Base-by-base conservation (phyloP, 495 filamentous ascomycete species). In the Penicillium canescens region DNA sequence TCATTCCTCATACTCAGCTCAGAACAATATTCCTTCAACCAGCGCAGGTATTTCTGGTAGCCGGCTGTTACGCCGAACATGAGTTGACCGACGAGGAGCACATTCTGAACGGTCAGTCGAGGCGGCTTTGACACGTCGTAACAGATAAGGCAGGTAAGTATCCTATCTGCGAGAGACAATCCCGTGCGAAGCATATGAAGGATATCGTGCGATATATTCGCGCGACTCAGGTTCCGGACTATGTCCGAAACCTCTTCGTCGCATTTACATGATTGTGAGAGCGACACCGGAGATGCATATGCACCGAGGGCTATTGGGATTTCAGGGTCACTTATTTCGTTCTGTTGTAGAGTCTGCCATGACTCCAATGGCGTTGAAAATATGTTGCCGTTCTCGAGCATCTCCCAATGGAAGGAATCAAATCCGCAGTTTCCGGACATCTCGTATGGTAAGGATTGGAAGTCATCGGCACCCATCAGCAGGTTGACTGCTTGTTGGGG, bases 101-200 rank as follows among this genome's bases (percentile, higher is more conserved):
- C 63, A 42, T 66, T 66, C 42, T 66, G 63, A 10, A 64, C 61
- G 0, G 63, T 66, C 3, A 64, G n/a, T 26, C 60, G 57, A 12
- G 63, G 63, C 16, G 63, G 61, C 21, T 66, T 66, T 2, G 63
- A 63, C 11, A 59, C 52, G 18, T 66, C 63, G 40, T 66, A 66
- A 57, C 63, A 66, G 23, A 54, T 47, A 3, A 55, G 61, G 53
- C 63, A 66, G 0, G 38, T 54, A 4, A 66, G 52, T 37, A 66
- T 31, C 12, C 55, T 46, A 23, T 66, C 60, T 35, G 55, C 38
- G 14, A 66, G 52, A 6, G 48, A 39, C 1, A 61, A 21, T 2
- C 63, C 63, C 0, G 42, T 38, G 28, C 63, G 63, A 40, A 66
- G 52, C 26, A 26, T 59, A 20, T 47, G 48, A 20, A 66, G 49